Conservation (phyloP, 768 basidiomycete species). For the Rubroboletus pulcherrimus region DNA sequence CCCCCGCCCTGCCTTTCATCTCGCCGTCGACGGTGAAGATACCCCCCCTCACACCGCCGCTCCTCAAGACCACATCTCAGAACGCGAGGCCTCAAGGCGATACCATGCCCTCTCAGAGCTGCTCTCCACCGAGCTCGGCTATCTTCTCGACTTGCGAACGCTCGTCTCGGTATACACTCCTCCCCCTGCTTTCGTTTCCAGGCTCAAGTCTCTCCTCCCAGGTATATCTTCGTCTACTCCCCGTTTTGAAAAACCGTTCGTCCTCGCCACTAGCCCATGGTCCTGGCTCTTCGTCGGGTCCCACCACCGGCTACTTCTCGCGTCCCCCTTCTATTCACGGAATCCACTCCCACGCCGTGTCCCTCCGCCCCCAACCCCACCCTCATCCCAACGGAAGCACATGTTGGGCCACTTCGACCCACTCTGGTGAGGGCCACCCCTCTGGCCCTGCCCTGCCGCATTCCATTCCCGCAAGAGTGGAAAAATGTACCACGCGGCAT, state of each 20-base stretch:
- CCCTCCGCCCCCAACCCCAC: constrained; percentile 44
- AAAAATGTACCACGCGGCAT: constrained; percentile 39
- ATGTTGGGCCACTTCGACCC: constrained; percentile 13
- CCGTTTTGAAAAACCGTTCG: constrained; percentile 38
- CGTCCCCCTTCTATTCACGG: constrained; percentile 40
- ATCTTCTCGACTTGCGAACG: constrained; percentile 71
- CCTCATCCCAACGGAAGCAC: constrained; percentile 30
- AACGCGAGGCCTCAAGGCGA: constrained; percentile 41
- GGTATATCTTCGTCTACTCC: constrained; percentile 64
- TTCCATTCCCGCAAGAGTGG: constrained; percentile 20
- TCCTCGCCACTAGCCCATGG: constrained; percentile 14
- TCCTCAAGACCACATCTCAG: neutral
- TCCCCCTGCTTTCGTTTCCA: neutral
- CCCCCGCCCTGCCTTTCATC: constrained; percentile 15
- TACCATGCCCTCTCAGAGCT: constrained; percentile 84
- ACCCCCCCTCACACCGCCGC: neutral
- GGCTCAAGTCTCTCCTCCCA: constrained; percentile 26
- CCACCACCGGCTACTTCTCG: constrained; percentile 28
- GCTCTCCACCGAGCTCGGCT: constrained; percentile 78
- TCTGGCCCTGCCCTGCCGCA: constrained; percentile 4
- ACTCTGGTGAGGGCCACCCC: constrained; percentile 10
- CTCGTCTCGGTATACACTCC: constrained; percentile 65
- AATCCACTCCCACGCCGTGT: constrained; percentile 41
- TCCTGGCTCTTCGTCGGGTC: constrained; percentile 24
- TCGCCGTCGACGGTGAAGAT: constrained; percentile 16